These are phyloP conservation scores for Fusarium beomiforme DNA, from an alignment of 2,329 filamentous ascomycete genomes.

Conservation along the genomic window DNA sequence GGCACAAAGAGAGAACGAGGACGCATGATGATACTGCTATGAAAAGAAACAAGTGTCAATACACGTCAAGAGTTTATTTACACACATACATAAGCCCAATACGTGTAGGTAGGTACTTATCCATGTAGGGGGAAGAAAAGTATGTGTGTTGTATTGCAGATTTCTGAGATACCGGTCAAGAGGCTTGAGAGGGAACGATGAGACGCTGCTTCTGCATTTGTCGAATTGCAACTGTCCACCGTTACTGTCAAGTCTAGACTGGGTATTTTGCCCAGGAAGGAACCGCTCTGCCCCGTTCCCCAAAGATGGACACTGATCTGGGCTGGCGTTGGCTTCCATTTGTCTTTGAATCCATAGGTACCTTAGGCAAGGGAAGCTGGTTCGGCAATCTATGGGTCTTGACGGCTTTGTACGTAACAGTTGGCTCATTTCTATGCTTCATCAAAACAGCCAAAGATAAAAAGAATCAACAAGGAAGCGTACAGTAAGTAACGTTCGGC, in stretches of 20 bases:
- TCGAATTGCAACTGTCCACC: conserved; percentile 16
- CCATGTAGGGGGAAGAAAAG: neutral
- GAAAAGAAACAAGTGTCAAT: conserved; percentile 4
- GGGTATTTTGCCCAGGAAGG: neutral
- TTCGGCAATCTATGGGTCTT: conserved; percentile 2
- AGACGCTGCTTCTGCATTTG: conserved; percentile 17
- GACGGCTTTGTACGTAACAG: conserved; percentile 35
- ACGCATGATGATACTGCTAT: conserved; percentile 23
- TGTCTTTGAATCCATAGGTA: neutral
- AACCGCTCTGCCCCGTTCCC: conserved; percentile 6
- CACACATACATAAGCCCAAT: neutral
- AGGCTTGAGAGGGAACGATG: conserved; percentile 8
- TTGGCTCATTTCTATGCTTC: conserved; percentile 26
- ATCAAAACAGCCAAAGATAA: conserved; percentile 6
- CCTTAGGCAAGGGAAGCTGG: too few relatives aligned
- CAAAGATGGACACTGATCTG: neutral
- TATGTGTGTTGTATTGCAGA: conserved; percentile 28
- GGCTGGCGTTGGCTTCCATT: neutral
- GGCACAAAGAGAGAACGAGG: neutral
- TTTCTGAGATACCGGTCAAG: conserved; percentile 9
- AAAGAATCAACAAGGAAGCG: neutral
- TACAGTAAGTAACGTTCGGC: conserved; percentile 4
- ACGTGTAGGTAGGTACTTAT: neutral
- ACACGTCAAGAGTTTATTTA: neutral
- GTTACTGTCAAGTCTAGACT: neutral